Evolutionary conservation across 371 early-diverging fungal genomes (phyloP), one percentile per base, ranked within the genome.

Genomic region (Rhizopus delemar): DNA sequence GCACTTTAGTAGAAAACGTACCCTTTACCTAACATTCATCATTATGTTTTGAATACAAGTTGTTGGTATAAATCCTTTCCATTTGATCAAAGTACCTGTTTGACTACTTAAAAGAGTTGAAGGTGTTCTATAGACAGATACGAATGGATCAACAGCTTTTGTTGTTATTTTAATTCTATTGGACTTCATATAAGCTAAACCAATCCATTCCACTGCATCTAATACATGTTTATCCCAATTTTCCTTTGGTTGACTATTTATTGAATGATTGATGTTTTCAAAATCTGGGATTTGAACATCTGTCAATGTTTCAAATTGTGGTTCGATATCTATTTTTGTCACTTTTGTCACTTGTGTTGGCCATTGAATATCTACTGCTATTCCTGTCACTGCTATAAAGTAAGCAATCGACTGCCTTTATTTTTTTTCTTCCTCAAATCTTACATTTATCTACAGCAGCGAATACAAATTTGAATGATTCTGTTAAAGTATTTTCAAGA

Each of bases 121-220:
- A 1, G 85, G 85, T 5, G 70, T 22, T 13, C 65, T 62, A 58
- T 86, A 85, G 0, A 83, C 70, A 29, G 84, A 81, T 0, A 86
- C 66, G 59, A 78, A 86, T 1, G 84, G 75, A 53, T 83, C 57
- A 7, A 36, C 13, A 28, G 46, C 32, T 53, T 52, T 45, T 11
- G 45, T 38, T 34, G 9, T 41, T 5, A 39, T 50, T 28, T 36
- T 36, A 8, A 56, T 80, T 80, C 88, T 73, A 38, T 73, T 75
- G 2, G 86, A 74, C 59, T 77, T 76, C 29, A 81, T 59, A 31
- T 77, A 53, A 3, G 76, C 80, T 65, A 88, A 70, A 4, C 88
- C 88, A 38, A 88, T 51, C 88, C 88, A 88, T 60, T 88, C 87
- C 12, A 79, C 62, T 9, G 84, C 68, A 28, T 81, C 73, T n/a